phyloP scores from a whole-genome alignment of 2,329 filamentous ascomycete species.

The Fusarium foetens region DNA sequence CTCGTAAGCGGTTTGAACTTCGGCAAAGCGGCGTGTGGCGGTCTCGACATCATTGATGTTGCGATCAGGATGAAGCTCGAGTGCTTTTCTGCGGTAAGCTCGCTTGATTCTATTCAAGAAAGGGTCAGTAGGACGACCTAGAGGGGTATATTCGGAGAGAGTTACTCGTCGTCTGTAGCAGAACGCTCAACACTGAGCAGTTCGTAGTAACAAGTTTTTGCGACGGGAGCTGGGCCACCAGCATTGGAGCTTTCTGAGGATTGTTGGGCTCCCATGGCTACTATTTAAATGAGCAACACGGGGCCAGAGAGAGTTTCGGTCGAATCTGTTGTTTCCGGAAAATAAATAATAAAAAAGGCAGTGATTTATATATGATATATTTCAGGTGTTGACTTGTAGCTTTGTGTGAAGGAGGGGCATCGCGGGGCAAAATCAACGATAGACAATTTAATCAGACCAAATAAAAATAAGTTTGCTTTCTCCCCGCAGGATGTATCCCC shows the following conservation, averaged over 20 bases:
- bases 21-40: conserved; percentile 87
- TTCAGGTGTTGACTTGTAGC: neutral
- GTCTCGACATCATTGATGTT: conserved; percentile 88
- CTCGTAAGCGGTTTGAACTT: conserved; percentile 93
- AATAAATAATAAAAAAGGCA: neutral
- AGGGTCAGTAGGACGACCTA: neutral
- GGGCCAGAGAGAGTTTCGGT: neutral
- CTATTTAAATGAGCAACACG: neutral
- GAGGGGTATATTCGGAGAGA: conserved; percentile 38
- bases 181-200: conserved; percentile 77
- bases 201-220: conserved; percentile 86
- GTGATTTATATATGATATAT: conserved; percentile 7
- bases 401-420: conserved; percentile 32
- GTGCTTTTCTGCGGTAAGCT: conserved; percentile 88
- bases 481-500: conserved; percentile 8
- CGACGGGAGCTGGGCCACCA: conserved; percentile 52
- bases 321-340: neutral
- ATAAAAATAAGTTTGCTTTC: neutral
- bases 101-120: conserved; percentile 78
- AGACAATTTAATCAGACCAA: conserved; percentile 5
- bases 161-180: conserved; percentile 83
- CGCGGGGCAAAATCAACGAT: conserved; percentile 25
- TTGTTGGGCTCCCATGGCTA: conserved; percentile 65
- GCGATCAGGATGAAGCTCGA: conserved; percentile 94
- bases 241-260: conserved; percentile 56